Conservation (phyloP, 2,329 filamentous ascomycete genomes). For the Gyromitra esculenta region DNA sequence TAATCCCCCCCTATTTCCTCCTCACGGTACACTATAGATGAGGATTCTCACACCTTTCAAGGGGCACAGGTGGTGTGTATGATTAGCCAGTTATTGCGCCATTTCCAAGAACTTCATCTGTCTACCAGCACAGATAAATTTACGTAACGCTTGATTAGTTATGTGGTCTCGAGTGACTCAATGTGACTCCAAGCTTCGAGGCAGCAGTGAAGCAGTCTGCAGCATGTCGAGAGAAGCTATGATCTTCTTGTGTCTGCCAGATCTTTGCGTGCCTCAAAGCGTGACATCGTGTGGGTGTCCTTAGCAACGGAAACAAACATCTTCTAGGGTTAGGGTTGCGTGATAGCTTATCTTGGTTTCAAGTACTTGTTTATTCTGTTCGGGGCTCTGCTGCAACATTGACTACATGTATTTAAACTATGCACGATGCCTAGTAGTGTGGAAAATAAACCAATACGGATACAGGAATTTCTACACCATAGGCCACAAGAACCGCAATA, state of each 20-base stretch:
- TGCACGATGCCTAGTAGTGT: too few species aligned
- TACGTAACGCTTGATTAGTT: neutral
- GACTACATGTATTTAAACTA: too few species aligned
- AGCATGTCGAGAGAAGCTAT: neutral
- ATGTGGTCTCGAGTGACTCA: neutral
- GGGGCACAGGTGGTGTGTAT: neutral
- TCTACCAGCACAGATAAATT: neutral
- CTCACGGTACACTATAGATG: neutral
- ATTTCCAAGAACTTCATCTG: neutral
- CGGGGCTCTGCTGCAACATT: too few species aligned
- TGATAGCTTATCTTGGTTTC: too few species aligned
- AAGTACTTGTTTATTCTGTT: too few species aligned
- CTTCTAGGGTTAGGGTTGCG: neutral
- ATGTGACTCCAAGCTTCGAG: neutral
- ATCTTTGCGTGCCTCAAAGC: neutral
- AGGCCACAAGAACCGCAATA: too few species aligned
- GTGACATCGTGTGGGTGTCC: neutral
- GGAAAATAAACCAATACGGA: too few species aligned
- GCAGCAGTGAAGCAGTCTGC: neutral
- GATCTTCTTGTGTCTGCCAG: neutral
- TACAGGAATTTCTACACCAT: too few species aligned
- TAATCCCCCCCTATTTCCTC: neutral
- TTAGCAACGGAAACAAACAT: too few species aligned
- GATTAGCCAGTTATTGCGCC: neutral
- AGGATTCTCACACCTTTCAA: neutral